These are phyloP conservation scores for Chalaropsis ovoidea DNA, from an alignment of 2,329 filamentous ascomycete species.

Conservation along the genomic window DNA sequence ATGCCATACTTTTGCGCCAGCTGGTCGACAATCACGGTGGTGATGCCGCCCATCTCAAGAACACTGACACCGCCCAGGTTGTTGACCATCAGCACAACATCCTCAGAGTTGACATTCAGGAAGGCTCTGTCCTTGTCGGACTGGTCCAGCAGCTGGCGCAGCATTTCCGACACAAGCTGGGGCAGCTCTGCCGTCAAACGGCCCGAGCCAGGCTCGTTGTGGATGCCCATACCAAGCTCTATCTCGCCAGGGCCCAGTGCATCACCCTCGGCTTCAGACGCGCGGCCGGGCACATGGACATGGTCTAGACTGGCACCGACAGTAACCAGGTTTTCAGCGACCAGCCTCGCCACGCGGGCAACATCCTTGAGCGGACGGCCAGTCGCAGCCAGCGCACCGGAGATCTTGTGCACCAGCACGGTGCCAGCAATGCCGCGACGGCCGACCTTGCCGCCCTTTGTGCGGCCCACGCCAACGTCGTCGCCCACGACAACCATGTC, in stretches of 20 bases:
- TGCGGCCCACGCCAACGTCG: conserved; percentile 78
- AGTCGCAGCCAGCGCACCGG: conserved; percentile 67
- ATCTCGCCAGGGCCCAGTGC: conserved; percentile 46
- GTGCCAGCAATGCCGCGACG: conserved; percentile 84
- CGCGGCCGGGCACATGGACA: conserved; percentile 83
- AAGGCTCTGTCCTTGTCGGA: conserved; percentile 62
- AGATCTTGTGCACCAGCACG: conserved; percentile 82
- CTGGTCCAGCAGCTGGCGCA: conserved; percentile 56
- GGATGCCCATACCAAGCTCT: conserved; percentile 67
- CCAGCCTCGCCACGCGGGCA: conserved; percentile 57
- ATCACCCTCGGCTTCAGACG: conserved; percentile 41
- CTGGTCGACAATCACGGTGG: conserved; percentile 56
- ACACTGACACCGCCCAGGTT: conserved; percentile 65
- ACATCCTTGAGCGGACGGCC: conserved; percentile 62
- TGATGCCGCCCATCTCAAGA: conserved; percentile 62
- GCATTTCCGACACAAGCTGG: conserved; percentile 53
- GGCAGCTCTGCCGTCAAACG: conserved; percentile 44
- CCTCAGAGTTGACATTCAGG: conserved; percentile 49
- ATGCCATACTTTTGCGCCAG: conserved; percentile 48
- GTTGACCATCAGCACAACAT: conserved; percentile 62
- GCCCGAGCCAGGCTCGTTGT: conserved; percentile 56
- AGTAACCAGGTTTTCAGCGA: conserved; percentile 66
- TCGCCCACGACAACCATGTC: conserved; percentile 91
- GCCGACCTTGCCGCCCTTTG: conserved; percentile 80
- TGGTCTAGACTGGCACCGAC: conserved; percentile 80